Base-by-base conservation (phyloP, 176 grass and related monocot species). In the Aegilops tauschii region DNA sequence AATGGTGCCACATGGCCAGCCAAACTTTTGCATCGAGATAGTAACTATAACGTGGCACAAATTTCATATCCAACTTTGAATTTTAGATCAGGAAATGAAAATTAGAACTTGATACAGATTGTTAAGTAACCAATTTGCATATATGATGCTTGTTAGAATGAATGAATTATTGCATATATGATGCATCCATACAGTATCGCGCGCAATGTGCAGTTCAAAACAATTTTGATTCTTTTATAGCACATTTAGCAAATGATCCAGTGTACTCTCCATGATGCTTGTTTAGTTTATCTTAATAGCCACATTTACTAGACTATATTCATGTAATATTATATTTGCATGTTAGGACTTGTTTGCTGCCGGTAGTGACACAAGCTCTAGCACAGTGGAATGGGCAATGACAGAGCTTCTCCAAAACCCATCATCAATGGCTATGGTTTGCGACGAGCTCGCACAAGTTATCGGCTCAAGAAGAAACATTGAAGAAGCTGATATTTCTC, bases 381-480 rank as follows among this genome's bases (percentile, higher is more conserved):
- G 8, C 16, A 86, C 78, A 3, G 47, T 92, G 0, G 77, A 92
- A 76, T 92, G 86, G 90, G 82, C 82, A 47, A 85, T 92, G 90
- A 70, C 35, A 0, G 90, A 92, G n/a, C 14, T 85, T 40, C 68
- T 92, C 5, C 66, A 5, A 27, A 84, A 61, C 36, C 82, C 69
- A 6, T 13, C 14, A 4, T 54, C 76, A 8, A 81, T 91, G 89
- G 36, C 37, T 2, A 66, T 34, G 77, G 50, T 11, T 3, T 40
- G 4, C 5, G 5, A 88, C 6, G 86, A 91, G 34, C 76, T 91
- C 0, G 9, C 5, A 54, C 49, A 34, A 13, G 72, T 83, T 44
- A 50, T 90, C 1, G 47, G 84, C 23, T 20, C 71, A 54, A 69
- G 25, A 45, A 78, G 63, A 65, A 71, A 77, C 12, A 77, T 90